Evolutionary conservation across 2,329 filamentous ascomycete species (phyloP), one percentile per base, ranked within the genome.

Genomic region (Fusarium pseudonygamai): DNA sequence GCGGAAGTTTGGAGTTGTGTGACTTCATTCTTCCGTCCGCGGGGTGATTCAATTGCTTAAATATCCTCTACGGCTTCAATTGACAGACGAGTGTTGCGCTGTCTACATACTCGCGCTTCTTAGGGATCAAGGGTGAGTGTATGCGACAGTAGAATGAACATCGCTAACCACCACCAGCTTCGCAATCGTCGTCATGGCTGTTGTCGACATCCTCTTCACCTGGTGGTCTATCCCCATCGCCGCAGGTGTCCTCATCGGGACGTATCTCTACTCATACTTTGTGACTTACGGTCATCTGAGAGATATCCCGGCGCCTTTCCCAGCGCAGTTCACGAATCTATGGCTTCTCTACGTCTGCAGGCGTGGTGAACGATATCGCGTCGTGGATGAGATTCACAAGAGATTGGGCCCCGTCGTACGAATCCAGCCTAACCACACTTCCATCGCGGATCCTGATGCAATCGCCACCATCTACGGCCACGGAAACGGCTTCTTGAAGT

Each of bases 351-450:
- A 85, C 14, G 87, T 91, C 18, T 85, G 85, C 60, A 90, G 95
- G 4, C 85, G 88, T 8, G 94, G 94, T 5, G 85, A 87, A 53
- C 86, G 92, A 15, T 94, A 89, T 78, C 75, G 83, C 34, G 84
- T 86, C 6, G 91, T 97, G n/a, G 87, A 97, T 77, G 82, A 90
- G 40, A 85, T 90, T 13, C 95, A 97, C 82, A 89, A 92, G 84
- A 92, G 91, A 78, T 85, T 93, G 47, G 95, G 95, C 7, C 91
- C 91, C n/a, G 83, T 97, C 3, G 91, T 97, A 28, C 89, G 95
- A 40, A 92, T 97, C 73, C 92, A 94, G 78, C 95, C 95, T 2
- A 90, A 95, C 77, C 95, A 97, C 77, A 87, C 97, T 75, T 95
- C 92, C 64, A 85, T 98, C 62, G 93, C 92, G 60, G 93, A 97